These are phyloP conservation scores for Cladobotryum protrusum DNA, from an alignment of 2,329 filamentous ascomycete species.

Conservation along the genomic window DNA sequence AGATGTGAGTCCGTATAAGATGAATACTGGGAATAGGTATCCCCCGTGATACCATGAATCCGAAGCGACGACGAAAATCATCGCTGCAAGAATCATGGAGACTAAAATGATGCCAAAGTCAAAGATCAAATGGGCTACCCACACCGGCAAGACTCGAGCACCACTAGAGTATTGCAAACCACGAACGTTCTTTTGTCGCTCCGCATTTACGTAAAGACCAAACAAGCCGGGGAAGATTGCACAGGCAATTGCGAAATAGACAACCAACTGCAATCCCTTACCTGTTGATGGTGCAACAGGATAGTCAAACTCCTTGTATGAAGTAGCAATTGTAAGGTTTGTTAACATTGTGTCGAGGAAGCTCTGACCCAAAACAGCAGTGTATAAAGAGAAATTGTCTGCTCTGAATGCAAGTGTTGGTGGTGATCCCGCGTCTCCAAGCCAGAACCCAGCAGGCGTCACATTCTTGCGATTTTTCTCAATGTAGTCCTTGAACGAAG, in stretches of 20 bases:
- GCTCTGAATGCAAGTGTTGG: slow-evolving; percentile 65
- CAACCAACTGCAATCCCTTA: slow-evolving; percentile 65
- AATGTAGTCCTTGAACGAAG: slow-evolving; percentile 62
- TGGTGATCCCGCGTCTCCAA: slow-evolving; percentile 49
- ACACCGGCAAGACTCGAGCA: slow-evolving; percentile 68
- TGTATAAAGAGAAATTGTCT: slow-evolving; percentile 44
- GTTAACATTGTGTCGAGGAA: slow-evolving; percentile 54
- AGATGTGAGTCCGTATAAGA: slow-evolving; percentile 69
- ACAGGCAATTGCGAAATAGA: slow-evolving; percentile 72
- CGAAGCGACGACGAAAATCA: slow-evolving; percentile 57
- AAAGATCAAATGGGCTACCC: slow-evolving; percentile 71
- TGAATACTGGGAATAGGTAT: slow-evolving; percentile 62
- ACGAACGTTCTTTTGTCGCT: slow-evolving; percentile 67
- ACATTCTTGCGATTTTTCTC: slow-evolving; percentile 56
- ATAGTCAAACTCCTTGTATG: slow-evolving; percentile 65
- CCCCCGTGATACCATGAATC: slow-evolving; percentile 59
- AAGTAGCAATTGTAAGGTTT: slow-evolving; percentile 59
- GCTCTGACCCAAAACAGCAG: slow-evolving; percentile 55
- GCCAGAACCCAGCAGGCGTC: slow-evolving; percentile 70
- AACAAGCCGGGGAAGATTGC: slow-evolving; percentile 77
- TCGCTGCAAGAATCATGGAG: slow-evolving; percentile 59
- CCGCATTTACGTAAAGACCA: slow-evolving; percentile 72
- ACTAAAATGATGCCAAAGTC: slow-evolving; percentile 62
- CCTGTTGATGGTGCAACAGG: slow-evolving; percentile 61
- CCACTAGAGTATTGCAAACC: slow-evolving; percentile 84